Evolutionary conservation across 208 protist genomes (phyloP), one percentile per base, ranked within the genome.

Genomic region (Acanthamoeba healyi): DNA sequence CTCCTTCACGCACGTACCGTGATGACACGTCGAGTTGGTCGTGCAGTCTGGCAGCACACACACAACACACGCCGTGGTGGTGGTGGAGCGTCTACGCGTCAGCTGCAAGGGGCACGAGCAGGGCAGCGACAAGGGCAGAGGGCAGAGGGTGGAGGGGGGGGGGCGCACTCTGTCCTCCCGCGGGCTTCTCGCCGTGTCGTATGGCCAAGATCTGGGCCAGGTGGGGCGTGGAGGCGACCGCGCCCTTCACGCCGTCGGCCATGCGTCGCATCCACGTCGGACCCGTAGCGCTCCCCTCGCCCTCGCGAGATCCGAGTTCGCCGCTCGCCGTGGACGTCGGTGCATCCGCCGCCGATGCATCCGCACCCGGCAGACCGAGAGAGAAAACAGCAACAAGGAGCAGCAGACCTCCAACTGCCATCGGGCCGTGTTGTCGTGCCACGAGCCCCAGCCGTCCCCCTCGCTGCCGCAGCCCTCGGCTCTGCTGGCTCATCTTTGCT

Each of bases 1-100:
- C 32, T 38, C 44, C 74, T 46, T 56, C n/a, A 67, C 58, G 46
- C 74, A 84, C 3, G 44, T 49, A 6, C 74, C 74, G 24, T 84
- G 74, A 24, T 84, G 38, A 44, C 74, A 84, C 29, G 74, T 84
- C 6, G 4, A 6, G 74, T 34, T 84, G 0, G 74, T 58, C 5
- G 74, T 84, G 74, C 74, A 84, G 46, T 79, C 70, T 79, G 67
- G 7, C n/a, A n/a, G n/a, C n/a, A n/a, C n/a, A n/a, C n/a, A n/a
- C n/a, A n/a, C n/a, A n/a, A n/a, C n/a, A n/a, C n/a, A n/a, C n/a
- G n/a, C n/a, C n/a, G n/a, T n/a, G n/a, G n/a, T n/a, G n/a, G n/a
- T n/a, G n/a, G n/a, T n/a, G n/a, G n/a, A n/a, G n/a, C n/a, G n/a
- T n/a, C n/a, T n/a, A n/a, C n/a, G n/a, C n/a, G n/a, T n/a, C n/a